Evolutionary conservation across 331 rosid species (phyloP).

Genomic region (Spiraea crenata): DNA sequence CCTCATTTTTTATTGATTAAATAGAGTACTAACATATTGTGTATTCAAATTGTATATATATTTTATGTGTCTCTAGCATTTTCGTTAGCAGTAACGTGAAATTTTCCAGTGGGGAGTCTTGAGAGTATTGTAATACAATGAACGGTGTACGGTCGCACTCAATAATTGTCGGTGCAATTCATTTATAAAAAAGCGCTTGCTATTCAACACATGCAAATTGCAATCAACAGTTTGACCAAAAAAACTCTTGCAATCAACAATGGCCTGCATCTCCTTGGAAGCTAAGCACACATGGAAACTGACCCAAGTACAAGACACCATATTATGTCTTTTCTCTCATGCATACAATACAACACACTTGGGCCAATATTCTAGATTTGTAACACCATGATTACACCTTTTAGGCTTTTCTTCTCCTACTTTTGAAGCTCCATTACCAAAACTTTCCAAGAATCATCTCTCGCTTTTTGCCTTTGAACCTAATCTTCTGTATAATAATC

Average conservation of each 20-base stretch:
- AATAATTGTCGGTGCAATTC: too few relatives aligned
- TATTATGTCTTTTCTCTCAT: not conserved
- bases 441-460: conserved; percentile 1
- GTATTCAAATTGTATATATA: too few relatives aligned
- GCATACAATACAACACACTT: not conserved
- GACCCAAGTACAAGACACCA: not conserved
- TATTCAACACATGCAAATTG: not conserved
- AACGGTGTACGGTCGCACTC: too few relatives aligned
- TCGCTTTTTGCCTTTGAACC: conserved; percentile 32
- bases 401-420: conserved; percentile 12
- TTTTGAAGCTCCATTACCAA: conserved; percentile 23
- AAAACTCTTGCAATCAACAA: not conserved
- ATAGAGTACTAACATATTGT: too few relatives aligned
- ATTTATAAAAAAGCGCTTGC: too few relatives aligned
- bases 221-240: too few relatives aligned
- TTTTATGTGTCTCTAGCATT: too few relatives aligned
- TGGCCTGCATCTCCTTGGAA: not conserved
- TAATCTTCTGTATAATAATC: conserved; percentile 32
- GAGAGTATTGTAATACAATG: too few relatives aligned
- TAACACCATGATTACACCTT: conserved; percentile 52
- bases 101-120: too few relatives aligned
- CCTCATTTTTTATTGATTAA: too few relatives aligned
- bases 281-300: not conserved
- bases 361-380: conserved; percentile 27
- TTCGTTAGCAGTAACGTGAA: too few relatives aligned